Evolutionary conservation across 306 rosid species (phyloP), one percentile per base, ranked within the genome.

Genomic region (Mimosa pudica): DNA sequence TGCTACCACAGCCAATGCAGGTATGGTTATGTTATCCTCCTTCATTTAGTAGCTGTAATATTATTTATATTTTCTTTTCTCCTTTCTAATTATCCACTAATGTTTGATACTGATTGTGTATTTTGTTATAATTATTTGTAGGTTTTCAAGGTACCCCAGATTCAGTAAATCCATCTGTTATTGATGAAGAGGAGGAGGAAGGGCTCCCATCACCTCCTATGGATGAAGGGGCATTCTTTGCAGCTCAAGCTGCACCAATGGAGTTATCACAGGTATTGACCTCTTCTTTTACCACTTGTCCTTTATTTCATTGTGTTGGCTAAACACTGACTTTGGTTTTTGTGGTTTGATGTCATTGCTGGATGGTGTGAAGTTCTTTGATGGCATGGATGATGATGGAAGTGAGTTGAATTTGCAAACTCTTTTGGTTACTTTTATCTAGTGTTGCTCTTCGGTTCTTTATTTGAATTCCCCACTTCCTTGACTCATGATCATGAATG

Each of bases 361-460:
- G 68, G 80, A 69, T 74, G 70, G 44, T 44, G 63, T 32, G 73
- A 82, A 92, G 97, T 90, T 92, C 91, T 92, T 92, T 68, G 97
- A 90, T 82, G 97, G 97, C 89, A 90, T 92, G 92, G 97, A 92
- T 77, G 97, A 92, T 77, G 78, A 85, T 81, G 96, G 96, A 88
- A 92, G 97, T 92, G 89, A 92, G 97, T 91, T 82, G 75, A 71
- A 70, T 79, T 77, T 68, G 66, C 87, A 65, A 77, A 51, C 47
- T 75, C 81, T 83, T 74, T 17, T 82, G 87, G 82, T 82, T 83
- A 57, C 69, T 71, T 41, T 78, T 78, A 10, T 71, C 73, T 83
- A 66, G 70, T 74, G 82, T 82, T 79, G 47, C 81, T 82, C 61
- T 62, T 83, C 16, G 63, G 81, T 89, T 86, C 88, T 82, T 64